Base-by-base conservation (phyloP, 2,329 filamentous ascomycete species). In the Venturia effusa region DNA sequence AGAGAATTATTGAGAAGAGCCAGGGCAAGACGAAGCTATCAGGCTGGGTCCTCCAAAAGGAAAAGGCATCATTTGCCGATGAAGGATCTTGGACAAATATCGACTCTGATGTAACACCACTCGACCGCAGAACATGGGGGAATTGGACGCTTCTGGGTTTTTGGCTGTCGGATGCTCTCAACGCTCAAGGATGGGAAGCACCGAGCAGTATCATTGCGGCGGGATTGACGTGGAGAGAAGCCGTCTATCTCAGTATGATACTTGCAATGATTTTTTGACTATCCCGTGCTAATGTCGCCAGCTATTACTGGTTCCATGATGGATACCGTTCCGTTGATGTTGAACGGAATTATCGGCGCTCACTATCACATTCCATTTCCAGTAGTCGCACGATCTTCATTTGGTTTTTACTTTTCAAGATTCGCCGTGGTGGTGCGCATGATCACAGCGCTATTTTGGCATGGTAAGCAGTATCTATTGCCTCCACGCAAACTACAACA, bases 131-230 rank as follows among this genome's bases (percentile, higher is more conserved):
- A 19, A 80, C 76, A 0, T 81, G 79, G 79, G 74, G 74, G 1
- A 72, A 72, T 1, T 74, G 74, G 64, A 75, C 75, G 1, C 72
- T 78, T 37, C 68, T 77, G 4, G 75, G 75, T 1, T 81, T 77
- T 67, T 81, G 79, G 79, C 74, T 79, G 65, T 74, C 70, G 19
- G 78, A 80, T 69, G 73, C 76, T 11, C 24, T 80, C 67, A 78
- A 77, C 61, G 76, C 77, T 32, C 77, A 79, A 67, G 71, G 73
- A 51, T 81, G 79, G 78, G 73, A 75, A 68, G 74, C 74, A n/a
- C 76, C 77, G 3, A 74, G 76, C 7, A 73, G 76, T n/a, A 79
- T 80, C 66, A 75, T 80, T 55, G 75, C 78, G 17, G 71, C 77
- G 4, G 78, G 78, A 15, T 70, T 79, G 64, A 78, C 76, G 3